Conservation (phyloP, 768 basidiomycete species). For the Xanthoconium purpureum region DNA sequence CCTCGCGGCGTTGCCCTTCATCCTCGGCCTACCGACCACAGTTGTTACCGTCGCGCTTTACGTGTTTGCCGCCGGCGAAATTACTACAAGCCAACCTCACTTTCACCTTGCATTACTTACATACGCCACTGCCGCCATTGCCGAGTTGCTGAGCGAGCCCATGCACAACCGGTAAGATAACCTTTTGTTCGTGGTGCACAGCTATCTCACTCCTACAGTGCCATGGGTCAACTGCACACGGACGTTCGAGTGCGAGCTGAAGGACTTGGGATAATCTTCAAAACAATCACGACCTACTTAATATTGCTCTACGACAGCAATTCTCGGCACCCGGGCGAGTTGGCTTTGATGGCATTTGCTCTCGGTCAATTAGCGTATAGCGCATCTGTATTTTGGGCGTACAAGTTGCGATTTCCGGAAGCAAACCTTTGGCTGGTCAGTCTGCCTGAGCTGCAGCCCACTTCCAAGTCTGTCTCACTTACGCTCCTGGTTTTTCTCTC, state of each 20-base stretch:
- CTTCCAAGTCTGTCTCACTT: slow-evolving; percentile 19
- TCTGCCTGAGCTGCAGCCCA: slow-evolving; percentile 17
- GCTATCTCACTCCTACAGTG: slow-evolving; percentile 41
- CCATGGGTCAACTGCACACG: slow-evolving; percentile 66
- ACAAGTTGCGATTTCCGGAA: slow-evolving; percentile 43
- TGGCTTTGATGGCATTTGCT: slow-evolving; percentile 81
- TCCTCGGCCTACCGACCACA: slow-evolving; percentile 67
- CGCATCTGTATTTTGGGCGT: slow-evolving; percentile 51
- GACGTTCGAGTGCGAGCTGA: slow-evolving; percentile 79
- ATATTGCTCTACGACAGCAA: slow-evolving; percentile 53
- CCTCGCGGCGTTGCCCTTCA: slow-evolving; percentile 62
- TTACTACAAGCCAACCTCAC: slow-evolving; percentile 58
- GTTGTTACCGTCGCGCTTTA: slow-evolving; percentile 53
- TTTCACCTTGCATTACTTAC: slow-evolving; percentile 61
- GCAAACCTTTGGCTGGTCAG: slow-evolving; percentile 33
- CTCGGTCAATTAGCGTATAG: slow-evolving; percentile 80
- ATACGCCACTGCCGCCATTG: slow-evolving; percentile 71
- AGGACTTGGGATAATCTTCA: slow-evolving; percentile 73
- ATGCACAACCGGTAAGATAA: slow-evolving; percentile 63
- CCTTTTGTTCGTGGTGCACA: background rate
- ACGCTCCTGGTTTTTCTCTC: background rate
- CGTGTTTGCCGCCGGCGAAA: slow-evolving; percentile 45
- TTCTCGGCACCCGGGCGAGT: slow-evolving; percentile 33
- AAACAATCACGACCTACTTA: slow-evolving; percentile 70
- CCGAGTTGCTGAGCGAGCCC: slow-evolving; percentile 83